phyloP scores from a whole-genome alignment of 345 rosid species.

The Abelmoschus esculentus region DNA sequence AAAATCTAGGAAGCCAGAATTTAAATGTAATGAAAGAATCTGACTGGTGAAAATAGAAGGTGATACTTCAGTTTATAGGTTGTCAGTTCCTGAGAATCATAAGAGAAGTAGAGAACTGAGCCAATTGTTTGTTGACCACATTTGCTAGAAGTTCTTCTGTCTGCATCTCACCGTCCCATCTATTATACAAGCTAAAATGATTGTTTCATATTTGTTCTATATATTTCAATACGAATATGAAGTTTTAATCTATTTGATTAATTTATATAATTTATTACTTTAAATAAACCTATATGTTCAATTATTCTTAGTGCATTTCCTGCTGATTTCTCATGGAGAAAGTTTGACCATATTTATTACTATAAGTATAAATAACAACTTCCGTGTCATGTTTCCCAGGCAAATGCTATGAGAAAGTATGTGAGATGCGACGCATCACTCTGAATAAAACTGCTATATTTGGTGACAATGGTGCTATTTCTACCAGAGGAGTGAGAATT shows the following conservation, averaged over 20 bases:
- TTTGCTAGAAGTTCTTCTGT: neutral
- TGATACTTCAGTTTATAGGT: neutral
- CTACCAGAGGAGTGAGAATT: neutral
- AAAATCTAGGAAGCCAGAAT: neutral
- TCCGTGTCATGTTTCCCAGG: neutral
- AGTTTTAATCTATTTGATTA: neutral
- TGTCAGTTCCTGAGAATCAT: neutral
- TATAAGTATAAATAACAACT: neutral
- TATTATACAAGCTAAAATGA: neutral
- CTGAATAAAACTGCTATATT: neutral
- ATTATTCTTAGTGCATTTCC: neutral
- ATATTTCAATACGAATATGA: neutral
- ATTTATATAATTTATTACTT: neutral
- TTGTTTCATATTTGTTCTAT: neutral
- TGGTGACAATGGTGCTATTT: neutral
- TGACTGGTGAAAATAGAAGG: neutral
- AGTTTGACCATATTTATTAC: neutral
- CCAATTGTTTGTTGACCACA: neutral
- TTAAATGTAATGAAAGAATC: neutral
- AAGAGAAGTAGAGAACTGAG: neutral
- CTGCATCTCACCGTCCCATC: neutral
- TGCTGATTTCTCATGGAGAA: neutral
- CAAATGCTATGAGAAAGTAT: conserved; percentile 52
- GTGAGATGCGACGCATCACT: neutral
- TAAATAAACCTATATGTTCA: neutral